Conservation (phyloP, 106 monocot genomes). For the Dioscorea zingiberensis region DNA sequence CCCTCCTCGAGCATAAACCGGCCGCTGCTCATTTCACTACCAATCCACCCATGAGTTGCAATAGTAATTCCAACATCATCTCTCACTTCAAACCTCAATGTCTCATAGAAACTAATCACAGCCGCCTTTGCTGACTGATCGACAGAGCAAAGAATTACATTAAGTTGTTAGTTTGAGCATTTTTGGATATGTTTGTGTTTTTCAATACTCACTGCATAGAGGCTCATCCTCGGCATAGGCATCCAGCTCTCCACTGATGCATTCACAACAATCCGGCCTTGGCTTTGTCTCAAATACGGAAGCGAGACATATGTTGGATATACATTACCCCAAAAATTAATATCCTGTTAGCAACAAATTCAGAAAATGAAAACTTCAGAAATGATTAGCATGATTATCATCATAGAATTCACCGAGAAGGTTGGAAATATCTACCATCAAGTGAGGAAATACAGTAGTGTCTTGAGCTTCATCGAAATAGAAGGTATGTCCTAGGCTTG, state of each 20-base stretch:
- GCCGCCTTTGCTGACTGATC: slow-evolving; percentile 81
- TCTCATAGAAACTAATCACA: slow-evolving; percentile 72
- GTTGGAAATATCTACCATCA: slow-evolving; percentile 29
- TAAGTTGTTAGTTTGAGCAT: background rate
- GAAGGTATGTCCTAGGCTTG: slow-evolving; percentile 55
- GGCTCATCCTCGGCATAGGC: slow-evolving; percentile 48
- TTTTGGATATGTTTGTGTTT: background rate
- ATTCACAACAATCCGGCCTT: slow-evolving; percentile 31
- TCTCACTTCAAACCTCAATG: slow-evolving; percentile 60
- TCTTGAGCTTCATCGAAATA: slow-evolving; percentile 60
- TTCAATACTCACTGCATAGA: slow-evolving; percentile 26
- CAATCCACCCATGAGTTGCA: slow-evolving; percentile 76
- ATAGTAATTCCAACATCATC: slow-evolving; percentile 70
- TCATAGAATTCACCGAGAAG: no score
- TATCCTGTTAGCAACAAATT: slow-evolving; percentile 22
- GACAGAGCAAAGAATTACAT: background rate
- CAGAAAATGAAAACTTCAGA: background rate
- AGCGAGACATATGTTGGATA: slow-evolving; percentile 45
- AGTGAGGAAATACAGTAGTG: slow-evolving; percentile 45
- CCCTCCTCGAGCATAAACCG: slow-evolving; percentile 79
- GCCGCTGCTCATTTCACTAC: slow-evolving; percentile 52
- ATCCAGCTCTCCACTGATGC: slow-evolving; percentile 38
- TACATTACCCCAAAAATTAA: slow-evolving; percentile 52
- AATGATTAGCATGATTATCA: background rate
- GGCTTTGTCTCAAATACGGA: slow-evolving; percentile 30